phyloP scores from a whole-genome alignment of 208 protist species.

The Crithidia brevicula region DNA sequence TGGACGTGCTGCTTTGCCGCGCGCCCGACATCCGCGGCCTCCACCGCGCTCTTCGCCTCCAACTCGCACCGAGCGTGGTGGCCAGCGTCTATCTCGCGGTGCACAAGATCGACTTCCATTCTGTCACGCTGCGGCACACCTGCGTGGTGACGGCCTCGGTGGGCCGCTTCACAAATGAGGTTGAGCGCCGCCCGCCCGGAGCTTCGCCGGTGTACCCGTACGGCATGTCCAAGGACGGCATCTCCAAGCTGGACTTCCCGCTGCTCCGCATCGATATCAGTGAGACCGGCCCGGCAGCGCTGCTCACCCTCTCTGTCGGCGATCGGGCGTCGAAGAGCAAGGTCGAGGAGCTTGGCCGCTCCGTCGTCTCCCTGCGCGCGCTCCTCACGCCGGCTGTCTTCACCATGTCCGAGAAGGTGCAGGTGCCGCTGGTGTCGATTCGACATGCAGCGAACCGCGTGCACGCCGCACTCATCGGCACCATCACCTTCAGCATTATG shows the following conservation, averaged over 20 bases:
- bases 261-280: constrained; percentile 63
- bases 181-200: constrained; percentile 33
- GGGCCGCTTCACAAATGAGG: constrained; percentile 33
- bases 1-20: constrained; percentile 58
- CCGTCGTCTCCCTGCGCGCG: constrained; percentile 66
- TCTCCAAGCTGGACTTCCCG: constrained; percentile 43
- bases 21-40: constrained; percentile 42
- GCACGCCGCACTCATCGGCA: constrained; percentile 55
- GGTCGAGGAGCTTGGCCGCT: constrained; percentile 43
- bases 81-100: constrained; percentile 75
- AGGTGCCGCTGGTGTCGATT: constrained; percentile 70
- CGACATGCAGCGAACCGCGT: constrained; percentile 43
- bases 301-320: constrained; percentile 46
- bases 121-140: constrained; percentile 17
- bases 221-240: constrained; percentile 36
- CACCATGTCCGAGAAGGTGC: constrained; percentile 65
- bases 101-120: constrained; percentile 42
- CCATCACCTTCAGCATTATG: constrained; percentile 62
- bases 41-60: constrained; percentile 59
- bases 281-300: constrained; percentile 18
- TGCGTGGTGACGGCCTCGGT: constrained; percentile 39
- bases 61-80: constrained; percentile 62
- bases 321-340: constrained; percentile 34
- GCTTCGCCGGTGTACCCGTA: constrained; percentile 30
- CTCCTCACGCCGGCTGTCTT: constrained; percentile 76